Evolutionary conservation across 2,329 filamentous ascomycete species (phyloP).

Genomic region (Fusarium sp.): DNA sequence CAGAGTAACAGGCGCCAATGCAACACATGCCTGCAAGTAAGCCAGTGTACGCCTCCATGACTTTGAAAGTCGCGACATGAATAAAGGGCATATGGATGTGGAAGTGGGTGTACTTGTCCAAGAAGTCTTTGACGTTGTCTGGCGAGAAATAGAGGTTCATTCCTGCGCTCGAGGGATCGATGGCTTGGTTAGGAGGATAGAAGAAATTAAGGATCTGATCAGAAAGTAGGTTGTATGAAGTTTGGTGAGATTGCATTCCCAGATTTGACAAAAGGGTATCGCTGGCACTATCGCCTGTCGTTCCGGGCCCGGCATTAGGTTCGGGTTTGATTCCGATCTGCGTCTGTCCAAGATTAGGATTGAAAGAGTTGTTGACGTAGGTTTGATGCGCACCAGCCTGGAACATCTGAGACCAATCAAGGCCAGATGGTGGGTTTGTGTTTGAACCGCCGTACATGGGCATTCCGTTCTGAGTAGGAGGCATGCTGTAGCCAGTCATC

Average conservation of each 20-base stretch:
- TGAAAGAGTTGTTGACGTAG: slow-evolving; percentile 73
- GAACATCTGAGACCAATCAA: slow-evolving; percentile 86
- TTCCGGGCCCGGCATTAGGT: slow-evolving; percentile 68
- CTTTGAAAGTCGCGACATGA: slow-evolving; percentile 78
- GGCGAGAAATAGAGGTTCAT: slow-evolving; percentile 74
- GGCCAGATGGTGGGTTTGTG: slow-evolving; percentile 71
- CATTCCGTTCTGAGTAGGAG: slow-evolving; percentile 73
- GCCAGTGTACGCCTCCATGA: slow-evolving; percentile 74
- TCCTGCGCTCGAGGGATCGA: slow-evolving; percentile 68
- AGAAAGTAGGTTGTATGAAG: slow-evolving; percentile 67
- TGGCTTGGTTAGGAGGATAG: slow-evolving; percentile 60
- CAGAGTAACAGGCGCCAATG: slow-evolving; percentile 80
- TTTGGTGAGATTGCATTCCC: slow-evolving; percentile 62
- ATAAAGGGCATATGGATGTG: slow-evolving; percentile 80
- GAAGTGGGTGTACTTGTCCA: slow-evolving; percentile 79
- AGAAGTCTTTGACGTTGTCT: slow-evolving; percentile 77
- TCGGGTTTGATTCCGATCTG: slow-evolving; percentile 78
- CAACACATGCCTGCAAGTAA: slow-evolving; percentile 78
- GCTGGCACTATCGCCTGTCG: slow-evolving; percentile 62
- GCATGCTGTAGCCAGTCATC: slow-evolving; percentile 74
- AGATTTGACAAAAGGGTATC: slow-evolving; percentile 63
- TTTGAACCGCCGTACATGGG: slow-evolving; percentile 72
- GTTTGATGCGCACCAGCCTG: slow-evolving; percentile 77
- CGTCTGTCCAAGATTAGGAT: slow-evolving; percentile 75
- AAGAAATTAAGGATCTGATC: slow-evolving; percentile 69